Evolutionary conservation across 495 filamentous ascomycete species (phyloP), one percentile per base, ranked within the genome.

Genomic region (Aspergillus saccharolyticus): DNA sequence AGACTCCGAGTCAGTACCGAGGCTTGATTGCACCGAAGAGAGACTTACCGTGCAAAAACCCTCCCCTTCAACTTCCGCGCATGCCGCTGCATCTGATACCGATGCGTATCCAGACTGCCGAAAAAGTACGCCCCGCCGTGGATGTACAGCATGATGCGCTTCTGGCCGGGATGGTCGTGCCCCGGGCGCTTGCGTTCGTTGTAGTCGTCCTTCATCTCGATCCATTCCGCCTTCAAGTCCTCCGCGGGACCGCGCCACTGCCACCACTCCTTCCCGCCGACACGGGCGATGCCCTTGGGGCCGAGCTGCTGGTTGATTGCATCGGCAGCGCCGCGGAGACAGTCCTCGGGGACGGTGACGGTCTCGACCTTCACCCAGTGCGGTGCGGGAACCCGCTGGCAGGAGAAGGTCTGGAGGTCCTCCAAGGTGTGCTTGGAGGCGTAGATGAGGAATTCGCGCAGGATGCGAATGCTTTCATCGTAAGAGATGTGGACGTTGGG

Each of bases 31-130:
- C 15, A 2, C 43, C 33, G n/a, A 2, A 46, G 39, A 15, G 20
- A 22, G 54, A 42, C 70, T 52, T 66, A 76, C 73, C 79, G 93
- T 39, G 93, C 90, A 73, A 97, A 82, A 16, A 96, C 88, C 48
- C 89, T 80, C 22, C 90, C 93, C 66, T 91, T 90, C 53, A 97
- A 74, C 74, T 97, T 97, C 55, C 94, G 81, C 53, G 93, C 93
- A 81, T 97, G 90, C 43, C 93, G 80, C 73, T 97, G 93, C 77
- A 97, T 84, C 76, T 96, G 92, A 71, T 96, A 96, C 19, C 93
- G 85, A 76, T 97, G 93, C 66, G 93, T 91, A 65, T 97, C 91
- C 20, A 96, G 83, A 63, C 89, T 95, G 1, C 93, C 93, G 65
- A 97, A 97, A 63, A 84, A 89, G 65, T 89, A 89, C 22, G 87